These are phyloP conservation scores for Paraphoma sp. DNA, from an alignment of 2,329 filamentous ascomycete genomes.

Conservation along the genomic window DNA sequence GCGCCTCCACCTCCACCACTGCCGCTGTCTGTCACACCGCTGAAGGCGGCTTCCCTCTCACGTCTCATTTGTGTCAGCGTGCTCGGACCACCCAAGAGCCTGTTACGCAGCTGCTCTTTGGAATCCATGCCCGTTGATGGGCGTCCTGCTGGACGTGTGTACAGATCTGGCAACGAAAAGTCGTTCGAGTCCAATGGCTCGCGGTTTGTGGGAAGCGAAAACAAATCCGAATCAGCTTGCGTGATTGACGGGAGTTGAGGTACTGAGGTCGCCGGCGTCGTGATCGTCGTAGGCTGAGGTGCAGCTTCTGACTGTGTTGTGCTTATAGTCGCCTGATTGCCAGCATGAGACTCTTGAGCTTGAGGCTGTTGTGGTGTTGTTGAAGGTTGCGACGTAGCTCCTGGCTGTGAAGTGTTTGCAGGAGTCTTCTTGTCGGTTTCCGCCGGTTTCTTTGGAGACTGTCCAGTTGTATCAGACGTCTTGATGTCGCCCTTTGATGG, in stretches of 20 bases:
- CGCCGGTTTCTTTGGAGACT: too few species aligned
- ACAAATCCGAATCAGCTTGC: not conserved
- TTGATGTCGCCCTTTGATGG: too few species aligned
- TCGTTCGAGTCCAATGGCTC: not conserved
- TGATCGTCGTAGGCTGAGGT: too few species aligned
- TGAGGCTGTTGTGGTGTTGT: too few species aligned
- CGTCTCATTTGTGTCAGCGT: not conserved
- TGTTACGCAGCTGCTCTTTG: not conserved
- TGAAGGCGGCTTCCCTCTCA: not conserved
- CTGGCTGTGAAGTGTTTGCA: too few species aligned
- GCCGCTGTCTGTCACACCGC: not conserved
- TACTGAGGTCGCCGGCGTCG: not conserved
- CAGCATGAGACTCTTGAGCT: too few species aligned
- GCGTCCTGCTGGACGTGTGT: not conserved
- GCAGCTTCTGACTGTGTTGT: too few species aligned
- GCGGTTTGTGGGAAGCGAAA: not conserved
- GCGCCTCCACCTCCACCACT: not conserved
- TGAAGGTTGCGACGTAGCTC: too few species aligned
- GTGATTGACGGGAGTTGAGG: not conserved
- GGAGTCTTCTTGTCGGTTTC: too few species aligned
- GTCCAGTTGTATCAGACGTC: too few species aligned
- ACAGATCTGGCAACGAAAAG: not conserved
- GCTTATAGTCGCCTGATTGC: too few species aligned
- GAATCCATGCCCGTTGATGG: not conserved
- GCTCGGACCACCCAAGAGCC: not conserved